phyloP scores from a whole-genome alignment of 148 eudicot species.

The Chenopodium berlandieri region DNA sequence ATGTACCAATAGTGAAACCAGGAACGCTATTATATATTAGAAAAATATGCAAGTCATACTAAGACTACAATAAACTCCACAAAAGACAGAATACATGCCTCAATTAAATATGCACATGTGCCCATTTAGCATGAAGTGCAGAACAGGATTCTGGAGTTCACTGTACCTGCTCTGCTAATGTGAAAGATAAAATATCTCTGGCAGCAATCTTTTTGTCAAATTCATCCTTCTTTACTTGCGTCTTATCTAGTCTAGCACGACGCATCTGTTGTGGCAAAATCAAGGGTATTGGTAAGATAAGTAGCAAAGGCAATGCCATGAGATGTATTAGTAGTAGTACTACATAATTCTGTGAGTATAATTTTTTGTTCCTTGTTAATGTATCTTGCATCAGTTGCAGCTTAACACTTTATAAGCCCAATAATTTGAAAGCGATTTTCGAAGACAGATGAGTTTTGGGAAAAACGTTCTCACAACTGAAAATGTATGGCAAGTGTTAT shows the following conservation, averaged over 20 bases:
- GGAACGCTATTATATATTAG: not conserved
- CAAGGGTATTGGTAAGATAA: not conserved
- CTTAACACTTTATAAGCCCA: too few relatives aligned
- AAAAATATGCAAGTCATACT: not conserved
- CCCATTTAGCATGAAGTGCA: not conserved
- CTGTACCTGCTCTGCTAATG: constrained; percentile 71
- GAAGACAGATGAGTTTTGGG: too few relatives aligned
- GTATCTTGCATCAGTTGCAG: too few relatives aligned
- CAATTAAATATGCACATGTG: not conserved
- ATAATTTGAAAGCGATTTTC: too few relatives aligned
- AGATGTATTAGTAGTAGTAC: not conserved
- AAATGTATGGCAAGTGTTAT: too few relatives aligned
- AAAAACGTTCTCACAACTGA: too few relatives aligned
- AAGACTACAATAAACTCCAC: constrained; percentile 1
- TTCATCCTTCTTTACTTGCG: constrained; percentile 36
- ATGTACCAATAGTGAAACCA: not conserved
- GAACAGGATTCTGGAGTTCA: not conserved
- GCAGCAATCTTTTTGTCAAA: constrained; percentile 43
- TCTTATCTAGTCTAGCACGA: constrained; percentile 76
- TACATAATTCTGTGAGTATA: not conserved
- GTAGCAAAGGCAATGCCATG: not conserved
- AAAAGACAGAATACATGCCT: constrained; percentile 3
- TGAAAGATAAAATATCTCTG: constrained; percentile 69
- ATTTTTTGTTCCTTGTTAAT: too few relatives aligned
- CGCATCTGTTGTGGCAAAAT: constrained; percentile 53